Evolutionary conservation across 78 protist genomes (phyloP), one percentile per base, ranked within the genome.

Genomic region (Diacronema lutheri): DNA sequence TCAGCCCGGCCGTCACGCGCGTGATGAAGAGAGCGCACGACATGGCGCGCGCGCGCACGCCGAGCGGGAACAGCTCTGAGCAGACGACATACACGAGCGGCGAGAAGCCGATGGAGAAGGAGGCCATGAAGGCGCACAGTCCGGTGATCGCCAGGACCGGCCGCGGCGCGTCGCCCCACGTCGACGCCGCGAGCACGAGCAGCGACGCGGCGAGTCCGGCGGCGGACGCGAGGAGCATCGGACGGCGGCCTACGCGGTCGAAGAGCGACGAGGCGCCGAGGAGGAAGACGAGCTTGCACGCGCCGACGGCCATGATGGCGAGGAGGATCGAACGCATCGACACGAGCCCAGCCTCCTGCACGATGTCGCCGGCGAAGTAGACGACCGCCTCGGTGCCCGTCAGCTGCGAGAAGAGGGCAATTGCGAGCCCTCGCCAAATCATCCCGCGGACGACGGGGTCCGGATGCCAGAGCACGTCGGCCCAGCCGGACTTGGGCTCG

Each of bases 91-190:
- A 71, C 7, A 25, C 33, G 25, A 71, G 57, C 37, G 79, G 79
- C 79, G 79, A 71, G 35, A 71, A 44, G 37, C 79, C 79, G 58
- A 71, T 11, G 23, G 79, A 71, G 57, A 71, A 71, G 16, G 79
- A 4, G 37, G 26, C 21, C 79, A 71, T 71, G 79, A 20, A 4
- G 40, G 20, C 37, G 79, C 79, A 71, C 50, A 71, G 26, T 20
- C 79, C 79, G 60, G 11, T 33, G 23, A 71, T 58, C 50, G 79
- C 7, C 33, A 71, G 79, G 35, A 19, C 1, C 40, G 25, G 21
- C 60, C 33, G 16, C 16, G 7, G 50, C 50, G 50, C 50, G 50
- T 7, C 50, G 50, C 3, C 50, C 16, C 7, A 44, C 16, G 16
- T 9, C 50, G 50, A 44, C 50, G 50, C 50, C 16, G 50, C 7